Evolutionary conservation across 192 early-diverging fungal species (phyloP).

Genomic region (Spizellomyces sp.): DNA sequence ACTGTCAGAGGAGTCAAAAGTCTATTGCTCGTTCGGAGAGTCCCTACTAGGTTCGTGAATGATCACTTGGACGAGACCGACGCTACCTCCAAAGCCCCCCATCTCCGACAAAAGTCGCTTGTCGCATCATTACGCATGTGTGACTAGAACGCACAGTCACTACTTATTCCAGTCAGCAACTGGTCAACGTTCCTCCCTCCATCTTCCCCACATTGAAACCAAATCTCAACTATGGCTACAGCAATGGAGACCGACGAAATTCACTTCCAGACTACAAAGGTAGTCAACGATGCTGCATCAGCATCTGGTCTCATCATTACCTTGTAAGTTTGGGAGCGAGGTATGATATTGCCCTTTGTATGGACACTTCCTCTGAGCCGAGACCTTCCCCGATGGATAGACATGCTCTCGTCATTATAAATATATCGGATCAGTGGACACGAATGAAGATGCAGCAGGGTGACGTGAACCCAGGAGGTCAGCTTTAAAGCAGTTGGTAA

Average conservation of each 20-base stretch:
- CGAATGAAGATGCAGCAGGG: slow-evolving; percentile 64
- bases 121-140: too few species aligned
- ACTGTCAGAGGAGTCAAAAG: too few species aligned
- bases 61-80: too few species aligned
- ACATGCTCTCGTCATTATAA: slow-evolving; percentile 85
- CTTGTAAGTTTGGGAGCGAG: slow-evolving; percentile 29
- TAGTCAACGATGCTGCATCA: slow-evolving; percentile 29
- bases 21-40: too few species aligned
- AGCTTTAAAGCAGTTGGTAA: neutral
- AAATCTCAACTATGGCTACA: slow-evolving; percentile 8
- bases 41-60: too few species aligned
- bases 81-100: too few species aligned
- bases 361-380: neutral
- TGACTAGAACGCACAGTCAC: too few species aligned
- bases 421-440: slow-evolving; percentile 87
- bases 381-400: slow-evolving; percentile 36
- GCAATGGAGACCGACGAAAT: slow-evolving; percentile 34
- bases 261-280: neutral
- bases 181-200: too few species aligned
- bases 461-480: slow-evolving; percentile 9
- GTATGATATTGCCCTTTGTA: neutral
- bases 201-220: too few species aligned
- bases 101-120: too few species aligned
- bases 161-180: too few species aligned
- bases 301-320: slow-evolving; percentile 41